phyloP scores from a whole-genome alignment of 1,139 yeast genomes.

The Magnusiomyces fungicola region DNA sequence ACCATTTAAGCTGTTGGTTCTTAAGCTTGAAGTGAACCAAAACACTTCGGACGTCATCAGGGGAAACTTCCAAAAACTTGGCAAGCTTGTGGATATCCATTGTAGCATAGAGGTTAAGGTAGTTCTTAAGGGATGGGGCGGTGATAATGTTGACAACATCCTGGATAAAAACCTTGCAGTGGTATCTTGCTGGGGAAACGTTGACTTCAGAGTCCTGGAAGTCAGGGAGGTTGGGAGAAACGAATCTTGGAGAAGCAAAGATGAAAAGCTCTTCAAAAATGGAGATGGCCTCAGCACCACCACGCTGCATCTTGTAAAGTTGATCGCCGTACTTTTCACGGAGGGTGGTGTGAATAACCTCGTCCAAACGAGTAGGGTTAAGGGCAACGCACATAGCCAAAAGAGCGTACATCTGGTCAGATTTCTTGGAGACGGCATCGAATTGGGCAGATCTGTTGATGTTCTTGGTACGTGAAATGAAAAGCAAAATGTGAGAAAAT shows the following conservation, averaged over 20 bases:
- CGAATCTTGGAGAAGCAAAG: constrained; percentile 44
- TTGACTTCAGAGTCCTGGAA: constrained; percentile 29
- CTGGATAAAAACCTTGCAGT: constrained; percentile 38
- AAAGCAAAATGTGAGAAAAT: constrained; percentile 40
- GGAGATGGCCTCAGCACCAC: constrained; percentile 37
- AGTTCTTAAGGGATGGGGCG: constrained; percentile 39
- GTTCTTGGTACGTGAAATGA: constrained; percentile 41
- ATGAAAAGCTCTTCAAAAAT: constrained; percentile 40
- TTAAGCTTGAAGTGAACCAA: constrained; percentile 40
- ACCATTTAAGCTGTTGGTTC: constrained; percentile 41
- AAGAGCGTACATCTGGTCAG: constrained; percentile 47
- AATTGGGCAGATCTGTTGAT: constrained; percentile 40
- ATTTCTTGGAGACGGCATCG: constrained; percentile 40
- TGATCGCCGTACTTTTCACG: constrained; percentile 44
- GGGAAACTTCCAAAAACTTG: constrained; percentile 37
- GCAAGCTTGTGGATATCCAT: constrained; percentile 40
- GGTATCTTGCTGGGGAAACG: constrained; percentile 38
- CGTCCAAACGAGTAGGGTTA: constrained; percentile 42
- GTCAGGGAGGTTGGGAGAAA: constrained; percentile 37
- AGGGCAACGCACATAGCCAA: constrained; percentile 41
- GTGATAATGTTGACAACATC: constrained; percentile 36
- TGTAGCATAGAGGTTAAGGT: constrained; percentile 41
- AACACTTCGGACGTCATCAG: constrained; percentile 31
- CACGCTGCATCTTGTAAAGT: constrained; percentile 37
- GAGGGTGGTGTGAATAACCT: constrained; percentile 36